Base-by-base conservation (phyloP, 2,329 filamentous ascomycete species). In the Graphiopsis chlorocephala region DNA sequence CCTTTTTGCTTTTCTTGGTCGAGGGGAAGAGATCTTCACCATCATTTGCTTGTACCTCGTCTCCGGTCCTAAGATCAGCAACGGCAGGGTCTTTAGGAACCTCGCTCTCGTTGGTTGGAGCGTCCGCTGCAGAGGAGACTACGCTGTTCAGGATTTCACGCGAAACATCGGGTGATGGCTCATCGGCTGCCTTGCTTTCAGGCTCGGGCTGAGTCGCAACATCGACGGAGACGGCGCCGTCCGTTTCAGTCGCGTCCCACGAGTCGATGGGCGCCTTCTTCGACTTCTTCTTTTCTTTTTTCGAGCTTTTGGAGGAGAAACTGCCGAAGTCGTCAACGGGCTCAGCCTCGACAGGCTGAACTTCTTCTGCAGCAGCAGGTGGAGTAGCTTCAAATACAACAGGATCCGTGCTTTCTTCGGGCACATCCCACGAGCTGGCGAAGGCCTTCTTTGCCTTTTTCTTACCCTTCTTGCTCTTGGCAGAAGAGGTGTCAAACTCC, bases 271-370 rank as follows among this genome's bases (percentile, higher is more conserved):
- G 48, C 3, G 48, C 31, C 48, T 66, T 66, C 64, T 69, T 72
- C 1, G 71, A 72, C 66, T 81, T 80, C 57, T 78, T 78, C 70
- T 79, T 80, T 26, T 78, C 76, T 61, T 80, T 81, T 71, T 80
- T 80, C 28, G 76, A 74, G 65, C 71, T 77, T 33, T 62, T 62
- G 4, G 60, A 62, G 12, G 64, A 58, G 15, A 45, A 61, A 42
- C 50, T 48, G 12, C 68, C 58, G 66, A 65, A 71, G 11, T 62
- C 60, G 23, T 62, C 52, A 23, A 26, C 14, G 15, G 31, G n/a
- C n/a, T 58, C 23, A 11, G 62, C 47, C 20, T 47, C 52, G 15
- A 29, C 47, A 45, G 48, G 31, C 47, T 45, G 60, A 45, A 15
- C 25, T 33, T 62, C 60, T 35, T 62, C 48, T 7, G 26, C 12